Conservation (phyloP, 192 early-diverging fungal species). For the Geranomyces michiganensis region DNA sequence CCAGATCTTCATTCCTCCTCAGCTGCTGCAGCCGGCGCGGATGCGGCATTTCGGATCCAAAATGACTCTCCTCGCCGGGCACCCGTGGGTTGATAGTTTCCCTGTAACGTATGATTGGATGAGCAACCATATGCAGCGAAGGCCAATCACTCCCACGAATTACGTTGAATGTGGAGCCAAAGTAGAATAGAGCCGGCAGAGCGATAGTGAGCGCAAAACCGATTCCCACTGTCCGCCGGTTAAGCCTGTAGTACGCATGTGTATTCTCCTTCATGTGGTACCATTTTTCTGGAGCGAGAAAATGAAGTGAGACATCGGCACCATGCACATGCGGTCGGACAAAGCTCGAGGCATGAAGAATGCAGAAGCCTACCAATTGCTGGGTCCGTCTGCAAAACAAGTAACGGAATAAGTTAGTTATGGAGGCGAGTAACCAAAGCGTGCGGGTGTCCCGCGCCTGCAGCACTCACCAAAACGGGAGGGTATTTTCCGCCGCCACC, state of each 20-base stretch:
- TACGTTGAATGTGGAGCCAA: conserved; percentile 8
- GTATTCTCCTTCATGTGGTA: conserved; percentile 54
- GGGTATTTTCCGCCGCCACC: conserved; percentile 32
- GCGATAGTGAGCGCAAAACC: conserved; percentile 33
- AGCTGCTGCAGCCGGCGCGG: too few relatives aligned
- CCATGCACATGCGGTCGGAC: too few relatives aligned
- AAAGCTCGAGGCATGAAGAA: too few relatives aligned
- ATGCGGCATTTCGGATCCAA: too few relatives aligned
- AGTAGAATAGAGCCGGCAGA: conserved; percentile 33
- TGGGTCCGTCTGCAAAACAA: conserved; percentile 24
- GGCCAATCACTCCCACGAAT: background rate
- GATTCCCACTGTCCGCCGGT: conserved; percentile 33
- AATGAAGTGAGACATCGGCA: background rate
- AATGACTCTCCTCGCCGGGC: background rate
- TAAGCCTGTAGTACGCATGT: conserved; percentile 44
- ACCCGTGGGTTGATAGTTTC: background rate
- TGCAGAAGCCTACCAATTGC: conserved; percentile 25
- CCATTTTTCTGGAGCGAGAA: conserved; percentile 45
- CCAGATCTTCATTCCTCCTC: too few relatives aligned
- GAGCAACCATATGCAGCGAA: background rate
- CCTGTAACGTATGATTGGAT: background rate
- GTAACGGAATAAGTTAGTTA: background rate
- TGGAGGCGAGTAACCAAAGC: background rate
- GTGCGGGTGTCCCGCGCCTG: background rate
- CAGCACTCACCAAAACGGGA: conserved; percentile 27